Evolutionary conservation across 805 yeast genomes (phyloP), one percentile per base, ranked within the genome.

Genomic region (Schwanniomyces pseudopolymorphus): DNA sequence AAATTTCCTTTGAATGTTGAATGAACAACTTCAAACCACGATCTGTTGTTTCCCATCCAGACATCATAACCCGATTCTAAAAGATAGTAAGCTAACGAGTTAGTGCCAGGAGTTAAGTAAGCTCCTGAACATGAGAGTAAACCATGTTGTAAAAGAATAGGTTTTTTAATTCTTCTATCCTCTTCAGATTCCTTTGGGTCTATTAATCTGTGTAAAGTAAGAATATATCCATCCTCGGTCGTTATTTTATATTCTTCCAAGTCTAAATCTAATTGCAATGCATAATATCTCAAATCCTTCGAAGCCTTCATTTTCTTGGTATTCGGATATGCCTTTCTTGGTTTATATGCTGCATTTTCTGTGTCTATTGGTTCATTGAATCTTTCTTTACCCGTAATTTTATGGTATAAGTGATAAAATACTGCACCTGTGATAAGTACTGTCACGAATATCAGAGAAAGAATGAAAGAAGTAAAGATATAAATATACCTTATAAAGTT

Each of bases 1-100:
- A 72, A 61, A 40, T 69, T 67, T 1, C 75, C 74, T 22, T 53
- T 49, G 25, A 49, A 53, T 11, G 41, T 44, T 5, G 61, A 51
- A 68, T 91, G 96, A 43, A 75, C 69, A 0, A 96, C 87, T 33
- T 78, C 72, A 60, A 91, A 87, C 5, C 96, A 96, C 53, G 96
- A 85, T 51, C 99, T 69, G 59, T 90, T 91, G 59, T 90, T 89
- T 1, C 96, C 97, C 45, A 90, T 62, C 97, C 97, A 90, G 7
- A 90, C 89, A 55, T 90, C 97, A 57, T 76, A 88, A 0, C 94
- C 91, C 21, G 71, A 64, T 26, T 71, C 67, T 33, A 64, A 42
- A 74, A 73, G 59, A 72, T 76, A 61, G 75, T 80, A 54, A 0
- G 92, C 94, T 37, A 94, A 65, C 9, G 96, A 85, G 48, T 85